Percentiles rank a stretch among this genome's conserved stretches.
Conservation (phyloP, 148 eudicot species). For the Simmondsia chinensis region DNA sequence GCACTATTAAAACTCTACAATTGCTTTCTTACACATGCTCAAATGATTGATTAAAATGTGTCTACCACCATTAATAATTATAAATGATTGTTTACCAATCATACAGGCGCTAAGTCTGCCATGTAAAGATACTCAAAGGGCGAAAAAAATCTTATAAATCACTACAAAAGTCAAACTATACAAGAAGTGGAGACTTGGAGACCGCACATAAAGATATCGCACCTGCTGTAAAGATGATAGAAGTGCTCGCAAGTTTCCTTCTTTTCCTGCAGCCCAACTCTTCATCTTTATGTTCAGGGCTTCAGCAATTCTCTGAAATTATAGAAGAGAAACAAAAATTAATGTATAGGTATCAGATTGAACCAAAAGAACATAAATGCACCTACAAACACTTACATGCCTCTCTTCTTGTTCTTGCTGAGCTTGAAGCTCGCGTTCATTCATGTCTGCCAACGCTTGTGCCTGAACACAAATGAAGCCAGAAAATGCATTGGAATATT, state of each 20-base stretch:
- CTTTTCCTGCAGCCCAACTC: conserved; percentile 90
- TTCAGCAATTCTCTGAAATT: conserved; percentile 65
- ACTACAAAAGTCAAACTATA: no score
- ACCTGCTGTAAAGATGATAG: conserved; percentile 75
- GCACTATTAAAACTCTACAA: no score
- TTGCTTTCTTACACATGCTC: no score
- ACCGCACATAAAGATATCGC: conserved; percentile 10
- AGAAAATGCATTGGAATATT: not conserved
- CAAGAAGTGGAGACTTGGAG: no score
- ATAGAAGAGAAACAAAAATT: not conserved
- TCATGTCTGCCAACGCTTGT: conserved; percentile 63
- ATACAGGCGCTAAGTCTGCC: no score
- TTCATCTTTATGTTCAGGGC: conserved; percentile 52
- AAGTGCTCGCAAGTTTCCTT: conserved; percentile 80
- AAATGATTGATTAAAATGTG: no score
- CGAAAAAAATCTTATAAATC: no score
- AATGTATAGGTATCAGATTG: not conserved
- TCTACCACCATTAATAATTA: no score
- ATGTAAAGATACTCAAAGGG: no score
- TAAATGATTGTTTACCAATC: no score
- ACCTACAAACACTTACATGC: conserved; percentile 40
- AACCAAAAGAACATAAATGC: not conserved
- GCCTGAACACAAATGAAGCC: conserved; percentile 28
- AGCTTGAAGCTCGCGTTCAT: conserved; percentile 58
- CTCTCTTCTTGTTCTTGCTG: conserved; percentile 83